phyloP scores from a whole-genome alignment of 352 stramenopile genomes.

The Phytophthora macrochlamydospora region DNA sequence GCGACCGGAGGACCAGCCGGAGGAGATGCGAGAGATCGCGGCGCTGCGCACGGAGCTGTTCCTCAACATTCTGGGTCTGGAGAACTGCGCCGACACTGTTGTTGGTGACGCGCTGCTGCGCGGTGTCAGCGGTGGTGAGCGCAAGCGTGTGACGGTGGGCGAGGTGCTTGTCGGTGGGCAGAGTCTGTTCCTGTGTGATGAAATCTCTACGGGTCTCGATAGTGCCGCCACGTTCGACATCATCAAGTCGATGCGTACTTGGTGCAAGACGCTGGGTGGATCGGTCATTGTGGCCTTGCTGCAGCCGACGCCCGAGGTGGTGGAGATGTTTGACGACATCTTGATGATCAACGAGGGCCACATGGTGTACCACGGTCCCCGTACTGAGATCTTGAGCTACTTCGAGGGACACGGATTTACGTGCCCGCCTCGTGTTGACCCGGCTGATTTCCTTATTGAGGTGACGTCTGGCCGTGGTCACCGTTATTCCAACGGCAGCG shows the following conservation, averaged over 20 bases:
- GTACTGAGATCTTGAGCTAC: slow-evolving; percentile 75
- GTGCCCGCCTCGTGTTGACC: slow-evolving; percentile 65
- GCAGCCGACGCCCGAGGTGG: slow-evolving; percentile 88
- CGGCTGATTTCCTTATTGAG: slow-evolving; percentile 72
- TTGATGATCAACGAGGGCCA: slow-evolving; percentile 93
- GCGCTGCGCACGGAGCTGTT: slow-evolving; percentile 68
- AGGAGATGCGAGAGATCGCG: slow-evolving; percentile 75
- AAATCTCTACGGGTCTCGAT: slow-evolving; percentile 68
- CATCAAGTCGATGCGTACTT: slow-evolving; percentile 54
- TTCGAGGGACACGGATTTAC: slow-evolving; percentile 82
- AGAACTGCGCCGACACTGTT: slow-evolving; percentile 90
- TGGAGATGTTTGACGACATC: slow-evolving; percentile 95
- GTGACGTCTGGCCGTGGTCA: slow-evolving; percentile 60
- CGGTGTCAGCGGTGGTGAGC: slow-evolving; percentile 91
- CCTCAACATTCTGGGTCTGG: slow-evolving; percentile 86
- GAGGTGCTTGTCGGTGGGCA: slow-evolving; percentile 48
- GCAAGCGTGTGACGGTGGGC: slow-evolving; percentile 87
- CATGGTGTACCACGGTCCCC: slow-evolving; percentile 93
- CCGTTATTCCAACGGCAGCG: slow-evolving; percentile 46
- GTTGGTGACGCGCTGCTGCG: slow-evolving; percentile 88
- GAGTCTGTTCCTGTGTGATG: slow-evolving; percentile 81
- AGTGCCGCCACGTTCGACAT: slow-evolving; percentile 63
- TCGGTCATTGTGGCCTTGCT: slow-evolving; percentile 42
- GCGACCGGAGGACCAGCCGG: slow-evolving; percentile 50
- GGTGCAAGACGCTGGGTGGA: slow-evolving; percentile 43